phyloP scores from a whole-genome alignment of 192 early-diverging fungal genomes.

The Obelidium mucronatum region DNA sequence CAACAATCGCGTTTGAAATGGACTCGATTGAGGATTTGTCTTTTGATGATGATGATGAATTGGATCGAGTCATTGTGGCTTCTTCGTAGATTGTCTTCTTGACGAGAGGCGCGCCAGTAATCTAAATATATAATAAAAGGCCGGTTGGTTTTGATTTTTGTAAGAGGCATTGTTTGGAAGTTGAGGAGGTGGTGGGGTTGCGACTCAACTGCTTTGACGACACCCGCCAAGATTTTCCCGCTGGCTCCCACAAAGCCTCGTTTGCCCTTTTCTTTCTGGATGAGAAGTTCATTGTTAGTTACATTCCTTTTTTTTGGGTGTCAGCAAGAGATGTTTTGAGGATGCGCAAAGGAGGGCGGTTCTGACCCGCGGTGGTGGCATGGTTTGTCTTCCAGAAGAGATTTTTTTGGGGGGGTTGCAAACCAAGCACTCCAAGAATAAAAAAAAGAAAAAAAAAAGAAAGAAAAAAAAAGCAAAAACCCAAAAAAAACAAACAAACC shows the following conservation, averaged over 20 bases:
- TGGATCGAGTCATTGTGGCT: background rate
- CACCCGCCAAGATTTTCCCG: slow-evolving; percentile 8
- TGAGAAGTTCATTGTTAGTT: no score
- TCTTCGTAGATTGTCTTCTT: background rate
- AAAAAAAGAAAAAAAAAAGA: no score
- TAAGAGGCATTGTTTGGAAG: background rate
- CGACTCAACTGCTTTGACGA: slow-evolving; percentile 22
- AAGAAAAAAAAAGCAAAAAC: no score
- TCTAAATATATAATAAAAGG: background rate
- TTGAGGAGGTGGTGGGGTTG: background rate
- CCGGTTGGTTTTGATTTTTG: background rate
- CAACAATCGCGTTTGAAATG: slow-evolving; percentile 20
- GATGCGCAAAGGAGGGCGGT: no score
- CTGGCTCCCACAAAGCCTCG: slow-evolving; percentile 19
- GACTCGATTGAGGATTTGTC: slow-evolving; percentile 12
- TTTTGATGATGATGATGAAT: background rate
- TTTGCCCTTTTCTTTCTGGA: background rate
- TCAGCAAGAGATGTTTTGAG: no score
- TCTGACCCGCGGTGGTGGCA: background rate
- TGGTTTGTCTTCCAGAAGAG: background rate
- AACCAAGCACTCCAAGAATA: background rate
- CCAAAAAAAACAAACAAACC: background rate
- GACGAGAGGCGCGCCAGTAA: background rate
- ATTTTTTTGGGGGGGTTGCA: background rate
- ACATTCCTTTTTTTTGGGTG: no score